These are phyloP conservation scores for Cystobasidiaceae sp. DNA, from an alignment of 1,284 basidiomycete genomes.

Conservation along the genomic window DNA sequence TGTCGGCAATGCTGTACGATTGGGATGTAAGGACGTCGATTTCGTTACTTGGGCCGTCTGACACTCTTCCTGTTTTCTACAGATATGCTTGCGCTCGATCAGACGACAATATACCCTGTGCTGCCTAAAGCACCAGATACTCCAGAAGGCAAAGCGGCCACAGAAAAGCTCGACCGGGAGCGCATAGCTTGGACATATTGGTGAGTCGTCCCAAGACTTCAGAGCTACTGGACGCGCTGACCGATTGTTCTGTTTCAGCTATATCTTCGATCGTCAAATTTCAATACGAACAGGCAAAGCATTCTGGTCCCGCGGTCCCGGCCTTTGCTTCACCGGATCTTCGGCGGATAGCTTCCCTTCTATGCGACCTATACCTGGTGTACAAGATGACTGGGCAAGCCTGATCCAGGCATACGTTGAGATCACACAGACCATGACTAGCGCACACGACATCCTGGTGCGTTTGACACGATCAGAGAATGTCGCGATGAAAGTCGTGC, in stretches of 20 bases:
- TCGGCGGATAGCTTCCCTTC: slow-evolving; percentile 48
- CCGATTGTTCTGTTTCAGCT: slow-evolving; percentile 41
- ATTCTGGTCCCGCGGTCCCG: slow-evolving; percentile 47
- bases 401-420: slow-evolving; percentile 38
- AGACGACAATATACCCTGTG: slow-evolving; percentile 39
- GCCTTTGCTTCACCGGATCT: slow-evolving; percentile 48
- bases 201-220: too few species aligned
- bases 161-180: slow-evolving; percentile 47
- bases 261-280: slow-evolving; percentile 50
- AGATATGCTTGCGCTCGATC: slow-evolving; percentile 46
- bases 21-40: slow-evolving; percentile 20
- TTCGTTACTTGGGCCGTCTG: background rate
- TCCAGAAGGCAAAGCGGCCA: slow-evolving; percentile 38
- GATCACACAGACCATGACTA: slow-evolving; percentile 46
- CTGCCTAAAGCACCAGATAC: slow-evolving; percentile 10
- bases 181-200: slow-evolving; percentile 49
- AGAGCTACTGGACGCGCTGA: too few species aligned
- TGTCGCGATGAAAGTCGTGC: background rate
- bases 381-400: slow-evolving; percentile 40
- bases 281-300: slow-evolving; percentile 49
- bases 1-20: slow-evolving; percentile 48
- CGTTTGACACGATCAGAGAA: background rate
- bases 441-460: slow-evolving; percentile 48
- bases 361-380: slow-evolving; percentile 33
- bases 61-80: background rate